Evolutionary conservation across 305 asterid genomes (phyloP), one percentile per base, ranked within the genome.

Genomic region (Plantago coronopus): DNA sequence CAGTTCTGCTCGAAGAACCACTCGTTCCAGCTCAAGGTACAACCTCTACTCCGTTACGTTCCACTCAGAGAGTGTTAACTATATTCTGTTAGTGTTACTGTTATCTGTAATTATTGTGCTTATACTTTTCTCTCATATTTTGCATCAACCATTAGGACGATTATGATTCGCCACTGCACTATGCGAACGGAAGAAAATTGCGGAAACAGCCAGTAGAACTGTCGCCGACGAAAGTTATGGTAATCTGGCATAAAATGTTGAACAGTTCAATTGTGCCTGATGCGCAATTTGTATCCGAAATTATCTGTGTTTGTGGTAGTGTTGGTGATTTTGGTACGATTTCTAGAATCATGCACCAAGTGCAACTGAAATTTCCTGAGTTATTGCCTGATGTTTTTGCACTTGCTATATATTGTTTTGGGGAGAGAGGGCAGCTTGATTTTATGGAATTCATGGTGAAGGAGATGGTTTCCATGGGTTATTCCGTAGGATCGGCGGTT

Each of bases 401-500:
- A 17, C 76, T 51, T 64, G 69, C 78, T 59, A 75, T 89, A 56
- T 79, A 82, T 67, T 64, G 65, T 69, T 85, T 82, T 67, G 99
- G 99, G 27, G 74, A 75, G 74, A 76, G 70, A 29, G 97, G 97
- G 62, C 70, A 82, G 62, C 91, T 87, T 49, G 88, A 78, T 53
- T 65, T 79, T 78, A 81, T 93, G 95, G 95, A 89, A 47, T 25
- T 66, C 31, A 75, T 79, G 80, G 48, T 86, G 42, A 79, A 79
- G 73, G 75, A 82, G 72, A 89, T 86, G 95, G 86, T 74, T 71
- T 69, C 83, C 6, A 72, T 78, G 89, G 96, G 96, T 5, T 78
- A 57, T 71, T 74, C 83, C 29, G 79, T 85, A 19, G 83, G 83
- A 74, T 87, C 94, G 18, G 70, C 61, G 25, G 71, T 73, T 27